Evolutionary conservation across 768 basidiomycete species (phyloP).

Genomic region (Harrya chromipes): DNA sequence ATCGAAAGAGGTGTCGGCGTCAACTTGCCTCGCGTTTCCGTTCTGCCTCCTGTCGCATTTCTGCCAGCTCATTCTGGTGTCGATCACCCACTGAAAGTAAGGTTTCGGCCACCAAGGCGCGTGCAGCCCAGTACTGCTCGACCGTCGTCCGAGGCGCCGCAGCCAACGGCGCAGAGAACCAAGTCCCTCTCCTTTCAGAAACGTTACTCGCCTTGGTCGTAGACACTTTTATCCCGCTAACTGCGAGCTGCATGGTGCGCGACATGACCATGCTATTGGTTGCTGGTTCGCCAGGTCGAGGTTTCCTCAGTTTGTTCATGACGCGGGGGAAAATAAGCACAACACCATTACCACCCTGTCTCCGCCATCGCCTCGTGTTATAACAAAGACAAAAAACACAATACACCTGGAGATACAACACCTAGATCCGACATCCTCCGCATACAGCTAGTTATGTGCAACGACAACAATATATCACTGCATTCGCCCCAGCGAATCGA

Average conservation of each 20-base stretch:
- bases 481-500: not conserved
- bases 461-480: slow-evolving; percentile 16
- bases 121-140: slow-evolving; percentile 67
- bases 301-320: slow-evolving; percentile 28
- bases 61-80: slow-evolving; percentile 50
- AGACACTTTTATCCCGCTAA: slow-evolving; percentile 7
- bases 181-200: slow-evolving; percentile 7
- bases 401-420: slow-evolving; percentile 18
- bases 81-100: slow-evolving; percentile 46
- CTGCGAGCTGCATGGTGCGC: slow-evolving; percentile 32
- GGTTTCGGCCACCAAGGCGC: slow-evolving; percentile 64
- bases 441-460: slow-evolving; percentile 13
- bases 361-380: slow-evolving; percentile 5
- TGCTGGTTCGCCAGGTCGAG: slow-evolving; percentile 7
- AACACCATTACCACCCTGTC: not conserved
- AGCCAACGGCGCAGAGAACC: slow-evolving; percentile 20
- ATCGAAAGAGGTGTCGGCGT: not conserved
- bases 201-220: not conserved
- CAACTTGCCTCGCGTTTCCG: slow-evolving; percentile 45
- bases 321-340: not conserved
- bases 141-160: slow-evolving; percentile 26
- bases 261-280: slow-evolving; percentile 13
- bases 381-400: not conserved
- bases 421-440: slow-evolving; percentile 14
- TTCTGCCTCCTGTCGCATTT: slow-evolving; percentile 40